A percentile compares a stretch with the other conserved stretches of the same genome.
These are phyloP conservation scores for Dionaea muscipula DNA, from an alignment of 179 eudicot species.

Conservation along the genomic window DNA sequence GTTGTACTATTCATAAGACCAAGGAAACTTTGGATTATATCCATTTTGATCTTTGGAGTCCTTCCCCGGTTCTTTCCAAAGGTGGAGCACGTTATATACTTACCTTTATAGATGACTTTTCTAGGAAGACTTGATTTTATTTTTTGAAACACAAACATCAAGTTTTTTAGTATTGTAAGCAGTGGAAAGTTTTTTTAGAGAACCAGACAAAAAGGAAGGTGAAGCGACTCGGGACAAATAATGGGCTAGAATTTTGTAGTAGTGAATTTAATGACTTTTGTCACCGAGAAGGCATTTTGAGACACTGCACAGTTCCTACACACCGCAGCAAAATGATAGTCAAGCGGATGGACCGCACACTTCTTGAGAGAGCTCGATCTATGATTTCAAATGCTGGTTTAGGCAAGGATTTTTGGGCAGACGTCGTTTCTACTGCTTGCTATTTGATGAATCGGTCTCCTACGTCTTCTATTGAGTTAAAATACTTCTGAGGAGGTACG, in stretches of 20 bases:
- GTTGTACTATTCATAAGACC: not conserved
- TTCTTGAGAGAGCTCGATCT: too few species aligned
- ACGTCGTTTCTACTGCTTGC: not conserved
- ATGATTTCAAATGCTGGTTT: not conserved
- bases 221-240: not conserved
- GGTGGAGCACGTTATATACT: too few species aligned
- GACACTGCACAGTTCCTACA: not conserved
- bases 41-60: slow-evolving; percentile 13
- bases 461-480: too few species aligned
- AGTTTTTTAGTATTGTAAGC: not conserved
- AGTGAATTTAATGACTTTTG: not conserved
- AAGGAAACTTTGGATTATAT: slow-evolving; percentile 11
- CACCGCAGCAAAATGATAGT: slow-evolving; percentile 10
- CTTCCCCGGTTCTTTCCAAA: slow-evolving; percentile 2
- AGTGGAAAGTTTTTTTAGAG: not conserved
- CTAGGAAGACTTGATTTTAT: not conserved
- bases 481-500: too few species aligned
- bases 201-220: not conserved
- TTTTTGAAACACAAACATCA: too few species aligned
- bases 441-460: not conserved
- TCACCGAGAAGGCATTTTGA: not conserved
- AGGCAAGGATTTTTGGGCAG: not conserved
- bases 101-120: slow-evolving; percentile 10
- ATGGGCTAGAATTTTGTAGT: too few species aligned
- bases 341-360: slow-evolving; percentile 1